A percentile compares a stretch with the other conserved stretches of the same genome.
These are phyloP conservation scores for Excoecaria cochinchinensis DNA, from an alignment of 345 rosid genomes.

Conservation along the genomic window DNA sequence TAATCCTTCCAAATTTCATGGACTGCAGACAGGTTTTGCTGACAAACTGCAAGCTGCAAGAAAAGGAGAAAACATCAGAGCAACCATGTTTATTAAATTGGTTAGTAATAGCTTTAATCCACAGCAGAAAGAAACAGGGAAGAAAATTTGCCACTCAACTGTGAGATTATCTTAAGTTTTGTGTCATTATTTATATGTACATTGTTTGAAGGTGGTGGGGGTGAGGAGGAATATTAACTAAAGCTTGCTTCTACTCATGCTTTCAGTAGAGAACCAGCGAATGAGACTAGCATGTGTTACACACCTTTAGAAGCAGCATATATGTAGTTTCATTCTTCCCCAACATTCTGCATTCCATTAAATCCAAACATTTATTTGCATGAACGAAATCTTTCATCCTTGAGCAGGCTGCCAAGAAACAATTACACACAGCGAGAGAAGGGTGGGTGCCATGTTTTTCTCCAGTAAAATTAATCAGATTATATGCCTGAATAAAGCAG, in stretches of 20 bases:
- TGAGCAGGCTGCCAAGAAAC: slow-evolving; percentile 58
- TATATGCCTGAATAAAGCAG: slow-evolving; percentile 58
- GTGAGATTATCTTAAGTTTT: not conserved
- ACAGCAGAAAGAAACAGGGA: slow-evolving; percentile 3
- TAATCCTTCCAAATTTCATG: slow-evolving; percentile 67
- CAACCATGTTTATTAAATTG: slow-evolving; percentile 18
- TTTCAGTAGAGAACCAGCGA: slow-evolving; percentile 6
- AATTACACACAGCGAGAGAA: slow-evolving; percentile 53
- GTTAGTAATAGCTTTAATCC: not conserved
- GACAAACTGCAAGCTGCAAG: slow-evolving; percentile 80
- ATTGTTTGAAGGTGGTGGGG: not conserved
- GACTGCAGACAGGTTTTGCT: slow-evolving; percentile 53
- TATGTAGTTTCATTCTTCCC: slow-evolving; percentile 81
- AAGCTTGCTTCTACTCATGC: not conserved
- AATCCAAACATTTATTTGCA: slow-evolving; percentile 69
- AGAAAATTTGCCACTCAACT: not conserved
- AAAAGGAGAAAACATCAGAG: slow-evolving; percentile 8
- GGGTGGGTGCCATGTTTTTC: slow-evolving; percentile 47
- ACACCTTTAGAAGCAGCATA: slow-evolving; percentile 71
- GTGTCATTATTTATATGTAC: not conserved
- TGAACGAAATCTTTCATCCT: slow-evolving; percentile 33
- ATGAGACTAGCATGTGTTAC: slow-evolving; percentile 18
- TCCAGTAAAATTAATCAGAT: slow-evolving; percentile 49
- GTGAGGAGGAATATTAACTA: not conserved
- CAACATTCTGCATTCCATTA: slow-evolving; percentile 61